Evolutionary conservation across 164 flowering plant species (phyloP).

Genomic region (Euptelea pleiosperma): DNA sequence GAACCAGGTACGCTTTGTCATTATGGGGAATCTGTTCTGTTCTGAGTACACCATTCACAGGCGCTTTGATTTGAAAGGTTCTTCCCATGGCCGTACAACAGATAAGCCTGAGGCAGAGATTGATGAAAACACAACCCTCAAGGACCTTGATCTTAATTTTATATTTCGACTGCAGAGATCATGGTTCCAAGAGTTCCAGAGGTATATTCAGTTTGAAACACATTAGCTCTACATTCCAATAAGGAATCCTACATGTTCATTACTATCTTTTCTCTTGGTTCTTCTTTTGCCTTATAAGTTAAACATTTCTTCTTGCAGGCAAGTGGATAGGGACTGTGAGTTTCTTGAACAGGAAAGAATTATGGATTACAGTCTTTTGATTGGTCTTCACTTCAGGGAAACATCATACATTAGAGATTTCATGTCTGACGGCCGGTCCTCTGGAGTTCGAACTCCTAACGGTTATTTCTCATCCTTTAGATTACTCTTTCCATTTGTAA

Average conservation of each 20-base stretch:
- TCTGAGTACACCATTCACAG: constrained; percentile 62
- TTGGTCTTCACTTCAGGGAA: constrained; percentile 74
- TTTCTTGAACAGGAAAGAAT: constrained; percentile 75
- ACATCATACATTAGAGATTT: constrained; percentile 32
- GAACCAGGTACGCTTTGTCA: constrained; percentile 64
- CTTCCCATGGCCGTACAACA: constrained; percentile 71
- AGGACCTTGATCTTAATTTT: constrained; percentile 80
- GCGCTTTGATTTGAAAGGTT: constrained; percentile 77
- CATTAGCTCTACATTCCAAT: neutral
- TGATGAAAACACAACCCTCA: constrained; percentile 65
- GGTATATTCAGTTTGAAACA: constrained; percentile 31
- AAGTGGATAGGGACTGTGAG: constrained; percentile 78
- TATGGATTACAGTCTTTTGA: constrained; percentile 82
- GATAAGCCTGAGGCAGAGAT: constrained; percentile 65
- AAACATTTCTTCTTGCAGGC: constrained; percentile 35
- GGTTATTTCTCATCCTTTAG: constrained; percentile 19
- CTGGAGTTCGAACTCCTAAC: constrained; percentile 36
- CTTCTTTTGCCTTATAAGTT: neutral
- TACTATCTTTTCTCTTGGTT: neutral
- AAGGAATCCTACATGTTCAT: too few relatives aligned
- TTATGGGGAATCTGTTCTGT: constrained; percentile 80
- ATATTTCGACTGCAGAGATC: constrained; percentile 55
- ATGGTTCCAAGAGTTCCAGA: constrained; percentile 70
- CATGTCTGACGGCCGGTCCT: constrained; percentile 19
- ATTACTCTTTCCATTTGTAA: too few relatives aligned